These are phyloP conservation scores for Colletotrichum sp. DNA, from an alignment of 2,329 filamentous ascomycete species.

Conservation along the genomic window DNA sequence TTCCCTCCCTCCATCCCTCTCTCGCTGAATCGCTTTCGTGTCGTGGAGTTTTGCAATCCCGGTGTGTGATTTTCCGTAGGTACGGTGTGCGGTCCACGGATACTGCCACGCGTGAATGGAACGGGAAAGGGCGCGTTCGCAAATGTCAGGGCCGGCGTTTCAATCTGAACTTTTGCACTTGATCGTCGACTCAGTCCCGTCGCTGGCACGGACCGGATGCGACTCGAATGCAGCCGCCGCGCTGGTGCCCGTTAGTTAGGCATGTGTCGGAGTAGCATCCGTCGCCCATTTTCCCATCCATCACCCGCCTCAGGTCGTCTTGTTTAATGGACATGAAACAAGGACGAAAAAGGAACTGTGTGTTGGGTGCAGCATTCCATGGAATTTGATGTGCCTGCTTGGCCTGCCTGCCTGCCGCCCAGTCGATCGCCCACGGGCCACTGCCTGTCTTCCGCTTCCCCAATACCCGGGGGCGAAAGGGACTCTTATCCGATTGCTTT, in stretches of 20 bases:
- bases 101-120: neutral
- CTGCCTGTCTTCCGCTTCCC: neutral
- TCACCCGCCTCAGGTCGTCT: neutral
- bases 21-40: neutral
- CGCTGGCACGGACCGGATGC: slow-evolving; percentile 9
- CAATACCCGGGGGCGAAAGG: neutral
- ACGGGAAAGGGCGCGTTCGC: neutral
- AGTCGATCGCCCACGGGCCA: neutral
- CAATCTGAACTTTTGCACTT: slow-evolving; percentile 5
- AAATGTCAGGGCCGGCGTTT: neutral
- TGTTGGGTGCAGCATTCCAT: neutral
- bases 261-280: slow-evolving; percentile 10
- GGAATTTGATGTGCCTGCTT: neutral
- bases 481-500: neutral
- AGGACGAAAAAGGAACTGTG: neutral
- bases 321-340: slow-evolving; percentile 12
- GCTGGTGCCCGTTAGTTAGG: neutral
- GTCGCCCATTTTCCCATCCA: neutral
- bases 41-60: neutral
- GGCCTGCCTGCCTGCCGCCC: neutral
- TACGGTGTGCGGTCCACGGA: neutral
- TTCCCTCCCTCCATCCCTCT: neutral
- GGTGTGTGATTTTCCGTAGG: neutral
- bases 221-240: slow-evolving; percentile 9
- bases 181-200: slow-evolving; percentile 18